Conservation (phyloP, 768 basidiomycete genomes). For the Crepidotus variabilis region DNA sequence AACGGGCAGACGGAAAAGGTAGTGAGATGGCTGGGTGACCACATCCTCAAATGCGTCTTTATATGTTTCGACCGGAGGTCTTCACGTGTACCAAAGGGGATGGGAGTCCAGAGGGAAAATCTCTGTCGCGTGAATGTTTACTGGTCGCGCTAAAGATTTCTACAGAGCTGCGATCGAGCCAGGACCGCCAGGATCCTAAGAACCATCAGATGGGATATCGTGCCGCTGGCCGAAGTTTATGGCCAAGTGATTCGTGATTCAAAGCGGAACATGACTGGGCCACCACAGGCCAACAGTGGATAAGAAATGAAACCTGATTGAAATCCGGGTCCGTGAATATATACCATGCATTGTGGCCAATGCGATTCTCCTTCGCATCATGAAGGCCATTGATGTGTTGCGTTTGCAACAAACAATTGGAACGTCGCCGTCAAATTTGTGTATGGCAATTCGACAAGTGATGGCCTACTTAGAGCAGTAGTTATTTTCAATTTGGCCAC, state of each 20-base stretch:
- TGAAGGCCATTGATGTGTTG: not conserved
- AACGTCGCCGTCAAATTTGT: no score
- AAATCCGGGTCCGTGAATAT: not conserved
- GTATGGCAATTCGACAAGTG: no score
- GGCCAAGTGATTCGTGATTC: not conserved
- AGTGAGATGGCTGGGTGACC: not conserved
- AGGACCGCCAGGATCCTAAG: not conserved
- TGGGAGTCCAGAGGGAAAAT: not conserved
- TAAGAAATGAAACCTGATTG: not conserved
- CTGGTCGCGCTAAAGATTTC: not conserved
- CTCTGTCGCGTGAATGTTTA: not conserved
- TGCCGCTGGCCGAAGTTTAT: not conserved
- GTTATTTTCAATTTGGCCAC: no score
- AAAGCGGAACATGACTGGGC: not conserved
- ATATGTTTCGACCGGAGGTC: constrained; percentile 14
- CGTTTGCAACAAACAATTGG: no score
- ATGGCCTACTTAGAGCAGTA: no score
- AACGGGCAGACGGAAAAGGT: not conserved
- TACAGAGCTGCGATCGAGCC: not conserved
- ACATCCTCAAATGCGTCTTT: constrained; percentile 7
- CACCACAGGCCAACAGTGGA: not conserved
- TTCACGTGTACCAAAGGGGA: constrained; percentile 8
- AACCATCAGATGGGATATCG: not conserved
- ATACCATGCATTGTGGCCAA: not conserved
- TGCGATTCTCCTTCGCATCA: not conserved